phyloP scores from a whole-genome alignment of 441 rosid genomes.

The Brassica balearica region DNA sequence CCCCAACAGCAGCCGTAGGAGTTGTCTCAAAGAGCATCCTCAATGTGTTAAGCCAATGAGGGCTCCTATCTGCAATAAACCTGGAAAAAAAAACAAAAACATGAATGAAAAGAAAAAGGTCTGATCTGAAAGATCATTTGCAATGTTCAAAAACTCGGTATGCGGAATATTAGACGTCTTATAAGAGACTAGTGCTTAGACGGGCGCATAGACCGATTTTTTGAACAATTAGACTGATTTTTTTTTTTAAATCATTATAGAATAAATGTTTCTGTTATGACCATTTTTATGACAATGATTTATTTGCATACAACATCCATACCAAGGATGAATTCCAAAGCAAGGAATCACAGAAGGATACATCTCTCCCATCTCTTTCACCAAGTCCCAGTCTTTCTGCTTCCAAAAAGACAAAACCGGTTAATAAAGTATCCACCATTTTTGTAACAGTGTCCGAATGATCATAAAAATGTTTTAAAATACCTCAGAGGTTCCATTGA shows the following conservation, averaged over 20 bases:
- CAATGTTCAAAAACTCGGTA: not conserved
- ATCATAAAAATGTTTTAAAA: not conserved
- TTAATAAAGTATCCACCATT: not conserved
- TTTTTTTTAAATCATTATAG: not conserved
- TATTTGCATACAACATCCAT: conserved; percentile 9
- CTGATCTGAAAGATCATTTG: not conserved
- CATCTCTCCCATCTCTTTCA: conserved; percentile 69
- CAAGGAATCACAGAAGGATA: conserved; percentile 79
- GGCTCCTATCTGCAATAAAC: conserved; percentile 71
- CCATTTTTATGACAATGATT: not conserved
- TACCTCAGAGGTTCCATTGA: conserved; percentile 86
- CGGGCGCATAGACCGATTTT: not conserved
- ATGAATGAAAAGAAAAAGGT: not conserved
- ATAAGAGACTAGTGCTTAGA: not conserved
- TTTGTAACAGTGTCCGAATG: not conserved
- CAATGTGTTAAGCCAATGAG: conserved; percentile 69
- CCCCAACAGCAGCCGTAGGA: conserved; percentile 93
- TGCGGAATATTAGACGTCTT: not conserved
- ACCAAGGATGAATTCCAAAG: conserved; percentile 95
- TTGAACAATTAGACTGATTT: not conserved
- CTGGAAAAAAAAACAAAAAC: conserved; percentile 41
- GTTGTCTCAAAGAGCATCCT: conserved; percentile 64
- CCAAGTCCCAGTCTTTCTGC: conserved; percentile 84
- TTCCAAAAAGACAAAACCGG: not conserved
- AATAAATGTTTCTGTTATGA: too few relatives aligned